Evolutionary conservation across 1,284 basidiomycete species (phyloP), one percentile per base, ranked within the genome.

Genomic region (Somion occarium): DNA sequence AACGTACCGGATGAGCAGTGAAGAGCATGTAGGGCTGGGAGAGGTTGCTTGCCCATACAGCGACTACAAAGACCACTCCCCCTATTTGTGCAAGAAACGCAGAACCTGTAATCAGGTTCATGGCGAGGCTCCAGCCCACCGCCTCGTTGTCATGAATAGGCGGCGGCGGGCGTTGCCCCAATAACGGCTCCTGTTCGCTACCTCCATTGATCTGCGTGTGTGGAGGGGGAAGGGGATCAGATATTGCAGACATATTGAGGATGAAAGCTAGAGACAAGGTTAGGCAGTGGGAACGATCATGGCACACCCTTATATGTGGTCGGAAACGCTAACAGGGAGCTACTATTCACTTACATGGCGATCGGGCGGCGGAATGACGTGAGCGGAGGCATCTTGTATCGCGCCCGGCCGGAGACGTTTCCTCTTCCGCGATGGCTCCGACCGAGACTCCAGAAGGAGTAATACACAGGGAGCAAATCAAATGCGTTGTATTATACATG

Each of bases 1-100:
- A n/a, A 46, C 49, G 18, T 39, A 51, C 49, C 26, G 49, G 49
- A 24, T 51, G 49, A 23, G 44, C 49, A 34, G 42, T 51, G 49
- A 51, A 51, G 19, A 51, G 23, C 4, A 23, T 18, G 19, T 46
- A 24, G 19, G 44, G 24, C 12, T 51, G 43, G 27, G 12, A 22
- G 43, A 46, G 46, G 5, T 45, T 25, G 41, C 43, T 38, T 11
- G 26, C 22, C 43, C 44, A 51, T 11, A 51, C 44, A 39, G 24
- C 44, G 18, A 51, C 30, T 5, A 51, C 49, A 19, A 51, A 42
- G 3, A 44, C 49, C 27, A 51, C 25, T 15, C 49, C 49, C 4
- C 49, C 49, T 15, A 51, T 45, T 38, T 51, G 49, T 12, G 49
- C 49, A 22, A 51, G 4, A 24, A 46, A 39, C 3, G 49, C 49